phyloP scores from a whole-genome alignment of 331 rosid genomes.

The Quercus tomentella region DNA sequence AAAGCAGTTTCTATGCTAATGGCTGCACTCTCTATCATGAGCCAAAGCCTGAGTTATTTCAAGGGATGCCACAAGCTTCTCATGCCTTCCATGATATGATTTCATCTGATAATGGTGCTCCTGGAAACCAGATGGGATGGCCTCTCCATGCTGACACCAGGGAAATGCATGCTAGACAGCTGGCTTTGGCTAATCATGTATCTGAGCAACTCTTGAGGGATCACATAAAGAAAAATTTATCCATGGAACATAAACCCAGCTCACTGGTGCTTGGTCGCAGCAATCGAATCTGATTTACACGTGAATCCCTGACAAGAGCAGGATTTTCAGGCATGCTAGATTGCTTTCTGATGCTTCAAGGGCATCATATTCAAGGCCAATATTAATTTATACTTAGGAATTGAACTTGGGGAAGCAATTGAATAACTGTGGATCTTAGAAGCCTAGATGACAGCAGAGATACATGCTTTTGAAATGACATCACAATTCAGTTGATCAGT shows the following conservation, averaged over 20 bases:
- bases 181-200: slow-evolving; percentile 42
- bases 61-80: slow-evolving; percentile 39
- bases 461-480: background rate
- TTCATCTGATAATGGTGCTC: slow-evolving; percentile 32
- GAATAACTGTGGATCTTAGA: background rate
- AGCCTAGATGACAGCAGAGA: background rate
- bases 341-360: slow-evolving; percentile 1
- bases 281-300: slow-evolving; percentile 13
- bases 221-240: slow-evolving; percentile 31
- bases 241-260: slow-evolving; percentile 24
- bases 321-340: slow-evolving; percentile 1
- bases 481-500: background rate
- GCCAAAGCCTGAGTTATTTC: slow-evolving; percentile 39
- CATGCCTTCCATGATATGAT: slow-evolving; percentile 35
- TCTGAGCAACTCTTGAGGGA: slow-evolving; percentile 55
- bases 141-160: slow-evolving; percentile 22
- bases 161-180: slow-evolving; percentile 38
- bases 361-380: background rate
- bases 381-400: background rate
- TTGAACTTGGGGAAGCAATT: background rate
- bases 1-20: slow-evolving; percentile 28
- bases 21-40: slow-evolving; percentile 37
- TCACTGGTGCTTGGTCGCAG: slow-evolving; percentile 23
- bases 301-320: slow-evolving; percentile 10
- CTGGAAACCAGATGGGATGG: slow-evolving; percentile 33